Evolutionary conservation across 2,329 filamentous ascomycete genomes (phyloP).

Genomic region (Ophiostoma triangulosporum): DNA sequence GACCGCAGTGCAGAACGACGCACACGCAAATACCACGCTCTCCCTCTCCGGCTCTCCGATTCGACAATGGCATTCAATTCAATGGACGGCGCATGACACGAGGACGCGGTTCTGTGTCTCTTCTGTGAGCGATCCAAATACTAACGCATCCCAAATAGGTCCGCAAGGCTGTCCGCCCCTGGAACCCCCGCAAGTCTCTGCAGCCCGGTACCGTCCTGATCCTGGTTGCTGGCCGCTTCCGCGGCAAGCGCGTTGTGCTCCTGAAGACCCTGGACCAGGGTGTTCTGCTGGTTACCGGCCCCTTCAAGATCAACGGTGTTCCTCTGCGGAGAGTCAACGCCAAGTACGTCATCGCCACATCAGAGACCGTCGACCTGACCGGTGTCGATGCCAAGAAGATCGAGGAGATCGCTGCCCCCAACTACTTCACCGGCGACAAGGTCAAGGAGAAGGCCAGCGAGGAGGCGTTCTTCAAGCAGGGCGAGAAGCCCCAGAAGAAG

Average conservation of each 20-base stretch:
- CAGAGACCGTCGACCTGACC: slow-evolving; percentile 68
- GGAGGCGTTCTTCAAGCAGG: slow-evolving; percentile 99
- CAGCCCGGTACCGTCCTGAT: slow-evolving; percentile 94
- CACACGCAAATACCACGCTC: background rate
- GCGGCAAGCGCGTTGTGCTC: slow-evolving; percentile 98
- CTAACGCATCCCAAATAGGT: slow-evolving; percentile 48
- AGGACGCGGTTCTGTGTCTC: background rate
- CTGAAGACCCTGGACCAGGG: slow-evolving; percentile 96
- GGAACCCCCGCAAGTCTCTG: slow-evolving; percentile 78
- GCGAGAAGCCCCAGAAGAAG: slow-evolving; percentile 99
- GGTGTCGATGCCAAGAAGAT: slow-evolving; percentile 88
- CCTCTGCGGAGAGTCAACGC: slow-evolving; percentile 89
- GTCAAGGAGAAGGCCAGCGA: slow-evolving; percentile 87
- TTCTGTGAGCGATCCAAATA: background rate
- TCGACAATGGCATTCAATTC: background rate
- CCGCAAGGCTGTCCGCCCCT: slow-evolving; percentile 84
- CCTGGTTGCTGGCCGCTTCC: slow-evolving; percentile 98
- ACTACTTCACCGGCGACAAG: slow-evolving; percentile 98
- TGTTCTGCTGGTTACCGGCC: slow-evolving; percentile 96
- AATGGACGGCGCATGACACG: background rate
- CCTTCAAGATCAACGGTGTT: slow-evolving; percentile 99
- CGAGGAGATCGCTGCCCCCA: slow-evolving; percentile 56
- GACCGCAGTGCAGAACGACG: background rate
- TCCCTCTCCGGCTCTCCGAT: background rate
- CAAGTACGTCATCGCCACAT: slow-evolving; percentile 87